Percentiles rank a stretch among this genome's conserved stretches.
Conservation (phyloP, 192 early-diverging fungal genomes). For the Coemansia sp. region DNA sequence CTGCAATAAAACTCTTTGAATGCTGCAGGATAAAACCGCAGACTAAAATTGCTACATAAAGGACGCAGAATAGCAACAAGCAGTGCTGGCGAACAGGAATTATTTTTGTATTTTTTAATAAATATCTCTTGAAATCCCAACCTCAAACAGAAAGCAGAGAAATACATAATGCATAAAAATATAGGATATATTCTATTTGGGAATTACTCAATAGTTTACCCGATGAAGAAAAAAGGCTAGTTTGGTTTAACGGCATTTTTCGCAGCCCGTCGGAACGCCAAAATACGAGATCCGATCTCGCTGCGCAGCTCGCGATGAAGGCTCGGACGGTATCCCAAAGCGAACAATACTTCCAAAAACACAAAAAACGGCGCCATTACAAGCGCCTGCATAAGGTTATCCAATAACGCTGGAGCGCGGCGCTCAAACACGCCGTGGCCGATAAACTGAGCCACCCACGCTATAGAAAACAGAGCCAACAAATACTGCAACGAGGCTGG, state of each 20-base stretch:
- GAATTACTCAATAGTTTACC: no score
- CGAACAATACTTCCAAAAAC: constrained; percentile 81
- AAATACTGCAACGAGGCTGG: constrained; percentile 58
- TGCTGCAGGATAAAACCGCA: no score
- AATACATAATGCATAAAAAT: no score
- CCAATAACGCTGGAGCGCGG: constrained; percentile 80
- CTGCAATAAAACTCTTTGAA: no score
- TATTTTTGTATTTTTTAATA: no score
- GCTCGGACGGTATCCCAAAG: constrained; percentile 72
- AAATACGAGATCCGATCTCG: constrained; percentile 36
- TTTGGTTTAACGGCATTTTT: neutral
- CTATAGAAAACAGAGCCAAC: constrained; percentile 59
- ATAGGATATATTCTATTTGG: no score
- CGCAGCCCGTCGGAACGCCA: constrained; percentile 31
- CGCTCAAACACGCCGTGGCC: constrained; percentile 87
- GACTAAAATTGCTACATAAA: no score
- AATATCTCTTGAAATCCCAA: no score
- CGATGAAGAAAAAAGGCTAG: neutral
- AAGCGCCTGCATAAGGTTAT: constrained; percentile 85
- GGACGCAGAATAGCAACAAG: no score
- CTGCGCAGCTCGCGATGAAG: constrained; percentile 61
- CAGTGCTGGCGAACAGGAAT: no score
- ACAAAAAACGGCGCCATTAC: constrained; percentile 96
- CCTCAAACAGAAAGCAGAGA: no score
- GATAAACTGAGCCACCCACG: constrained; percentile 89